Percentiles rank a stretch among this genome's conserved stretches.
Conservation (phyloP, 2,329 filamentous ascomycete genomes). For the Rhynchosporium graminicola region DNA sequence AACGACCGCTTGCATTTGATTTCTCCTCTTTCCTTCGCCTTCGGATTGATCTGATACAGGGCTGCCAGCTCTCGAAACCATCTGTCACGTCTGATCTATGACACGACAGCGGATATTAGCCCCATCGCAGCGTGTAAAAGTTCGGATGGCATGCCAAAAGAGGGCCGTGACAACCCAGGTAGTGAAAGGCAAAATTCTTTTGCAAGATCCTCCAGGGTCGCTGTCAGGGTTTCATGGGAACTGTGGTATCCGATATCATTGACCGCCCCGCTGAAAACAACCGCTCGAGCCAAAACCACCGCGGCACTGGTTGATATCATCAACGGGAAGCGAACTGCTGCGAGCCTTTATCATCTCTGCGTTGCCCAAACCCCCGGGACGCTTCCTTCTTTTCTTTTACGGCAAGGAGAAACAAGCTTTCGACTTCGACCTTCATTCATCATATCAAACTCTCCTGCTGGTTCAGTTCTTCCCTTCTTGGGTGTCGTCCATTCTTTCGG, state of each 20-base stretch:
- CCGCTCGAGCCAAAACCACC: slow-evolving; percentile 30
- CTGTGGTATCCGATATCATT: slow-evolving; percentile 31
- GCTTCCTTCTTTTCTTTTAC: slow-evolving; percentile 41
- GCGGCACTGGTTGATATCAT: slow-evolving; percentile 16
- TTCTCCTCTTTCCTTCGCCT: slow-evolving; percentile 14
- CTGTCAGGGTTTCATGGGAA: slow-evolving; percentile 34
- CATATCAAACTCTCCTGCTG: slow-evolving; percentile 54
- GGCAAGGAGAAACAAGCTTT: slow-evolving; percentile 49
- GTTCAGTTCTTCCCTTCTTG: slow-evolving; percentile 58
- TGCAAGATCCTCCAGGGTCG: slow-evolving; percentile 14
- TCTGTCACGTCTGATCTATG: slow-evolving; percentile 50
- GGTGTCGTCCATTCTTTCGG: slow-evolving; percentile 41
- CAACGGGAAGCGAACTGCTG: slow-evolving; percentile 15
- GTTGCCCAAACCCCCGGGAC: slow-evolving; percentile 38
- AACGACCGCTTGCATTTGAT: slow-evolving; percentile 28
- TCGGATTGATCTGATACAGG: slow-evolving; percentile 35
- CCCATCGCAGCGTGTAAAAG: slow-evolving; percentile 26
- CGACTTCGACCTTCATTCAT: slow-evolving; percentile 43
- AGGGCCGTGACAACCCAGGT: slow-evolving; percentile 26
- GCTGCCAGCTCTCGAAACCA: slow-evolving; percentile 44
- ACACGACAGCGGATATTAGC: slow-evolving; percentile 28
- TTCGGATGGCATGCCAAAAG: slow-evolving; percentile 41
- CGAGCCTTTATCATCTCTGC: slow-evolving; percentile 35
- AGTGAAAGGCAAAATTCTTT: slow-evolving; percentile 16
- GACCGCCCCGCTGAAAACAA: slow-evolving; percentile 30